A percentile compares a stretch with the other conserved stretches of the same genome.
Conservation (phyloP, 1,139 yeast genomes). For the Blastobotrys apis region DNA sequence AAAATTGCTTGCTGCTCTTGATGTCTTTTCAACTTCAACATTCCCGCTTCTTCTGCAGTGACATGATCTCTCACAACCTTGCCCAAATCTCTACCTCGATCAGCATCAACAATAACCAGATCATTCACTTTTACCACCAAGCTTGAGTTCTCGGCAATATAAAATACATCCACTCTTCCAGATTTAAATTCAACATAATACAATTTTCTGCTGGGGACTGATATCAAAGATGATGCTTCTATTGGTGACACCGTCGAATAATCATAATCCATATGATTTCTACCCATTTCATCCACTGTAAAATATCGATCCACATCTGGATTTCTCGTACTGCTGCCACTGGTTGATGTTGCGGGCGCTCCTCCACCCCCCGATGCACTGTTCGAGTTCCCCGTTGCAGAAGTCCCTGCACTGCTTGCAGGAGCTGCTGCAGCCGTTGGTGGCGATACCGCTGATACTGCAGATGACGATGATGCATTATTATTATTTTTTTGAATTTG, state of each 20-base stretch:
- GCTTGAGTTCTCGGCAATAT: slow-evolving; percentile 51
- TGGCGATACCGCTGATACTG: not conserved
- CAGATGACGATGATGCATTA: not conserved
- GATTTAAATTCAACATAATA: slow-evolving; percentile 81
- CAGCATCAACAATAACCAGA: slow-evolving; percentile 95
- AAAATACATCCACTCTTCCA: slow-evolving; percentile 80
- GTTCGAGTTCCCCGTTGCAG: not conserved
- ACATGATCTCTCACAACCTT: slow-evolving; percentile 65
- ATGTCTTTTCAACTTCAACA: slow-evolving; percentile 77
- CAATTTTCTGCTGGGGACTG: slow-evolving; percentile 37
- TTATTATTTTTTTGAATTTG: not conserved
- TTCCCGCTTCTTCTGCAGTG: slow-evolving; percentile 69
- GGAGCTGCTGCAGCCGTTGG: slow-evolving; percentile 13
- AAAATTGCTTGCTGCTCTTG: slow-evolving; percentile 66
- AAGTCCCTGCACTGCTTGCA: not conserved
- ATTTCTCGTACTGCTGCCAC: slow-evolving; percentile 4
- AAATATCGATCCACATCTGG: slow-evolving; percentile 24
- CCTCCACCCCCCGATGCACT: not conserved
- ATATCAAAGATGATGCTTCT: slow-evolving; percentile 20
- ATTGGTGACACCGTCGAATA: slow-evolving; percentile 10
- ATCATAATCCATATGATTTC: slow-evolving; percentile 20
- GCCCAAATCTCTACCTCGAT: slow-evolving; percentile 89
- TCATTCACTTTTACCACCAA: slow-evolving; percentile 61
- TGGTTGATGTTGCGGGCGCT: not conserved
- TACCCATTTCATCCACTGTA: slow-evolving; percentile 24